Conservation (phyloP, 306 rosid genomes). For the Trifolium dubium region DNA sequence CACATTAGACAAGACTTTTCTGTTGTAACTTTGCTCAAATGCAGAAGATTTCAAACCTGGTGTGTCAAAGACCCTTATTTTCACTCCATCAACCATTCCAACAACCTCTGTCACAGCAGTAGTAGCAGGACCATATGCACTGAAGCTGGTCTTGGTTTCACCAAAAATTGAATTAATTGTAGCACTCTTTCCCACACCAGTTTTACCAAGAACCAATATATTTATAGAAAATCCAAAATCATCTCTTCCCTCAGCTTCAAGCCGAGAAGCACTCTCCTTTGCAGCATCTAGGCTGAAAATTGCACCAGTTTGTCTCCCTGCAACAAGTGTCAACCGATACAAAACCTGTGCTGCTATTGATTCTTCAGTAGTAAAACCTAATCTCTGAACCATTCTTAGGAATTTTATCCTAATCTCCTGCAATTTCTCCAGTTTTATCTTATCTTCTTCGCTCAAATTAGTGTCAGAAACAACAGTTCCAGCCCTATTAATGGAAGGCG, state of each 20-base stretch:
- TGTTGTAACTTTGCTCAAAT: constrained; percentile 67
- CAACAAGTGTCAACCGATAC: constrained; percentile 71
- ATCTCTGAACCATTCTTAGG: constrained; percentile 80
- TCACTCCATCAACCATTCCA: constrained; percentile 87
- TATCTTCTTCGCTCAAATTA: constrained; percentile 83
- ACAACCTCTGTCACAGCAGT: constrained; percentile 72
- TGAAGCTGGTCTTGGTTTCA: constrained; percentile 70
- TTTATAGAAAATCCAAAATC: constrained; percentile 73
- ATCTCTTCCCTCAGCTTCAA: constrained; percentile 75
- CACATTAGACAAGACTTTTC: constrained; percentile 68
- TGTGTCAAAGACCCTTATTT: constrained; percentile 80
- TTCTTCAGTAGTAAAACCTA: constrained; percentile 81
- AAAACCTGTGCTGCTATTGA: constrained; percentile 85
- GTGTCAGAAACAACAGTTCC: constrained; percentile 53
- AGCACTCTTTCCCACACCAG: constrained; percentile 98
- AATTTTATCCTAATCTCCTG: constrained; percentile 79
- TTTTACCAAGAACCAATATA: constrained; percentile 88
- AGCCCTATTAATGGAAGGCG: constrained; percentile 51
- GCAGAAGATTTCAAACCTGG: constrained; percentile 93
- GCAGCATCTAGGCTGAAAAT: constrained; percentile 78
- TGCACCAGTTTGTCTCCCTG: constrained; percentile 71
- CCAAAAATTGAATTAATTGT: constrained; percentile 93
- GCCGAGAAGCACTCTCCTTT: constrained; percentile 68
- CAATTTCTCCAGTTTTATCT: constrained; percentile 64
- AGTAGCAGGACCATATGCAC: constrained; percentile 89